Conservation (phyloP, 2,329 filamentous ascomycete species). For the Hypoxylon sp. region DNA sequence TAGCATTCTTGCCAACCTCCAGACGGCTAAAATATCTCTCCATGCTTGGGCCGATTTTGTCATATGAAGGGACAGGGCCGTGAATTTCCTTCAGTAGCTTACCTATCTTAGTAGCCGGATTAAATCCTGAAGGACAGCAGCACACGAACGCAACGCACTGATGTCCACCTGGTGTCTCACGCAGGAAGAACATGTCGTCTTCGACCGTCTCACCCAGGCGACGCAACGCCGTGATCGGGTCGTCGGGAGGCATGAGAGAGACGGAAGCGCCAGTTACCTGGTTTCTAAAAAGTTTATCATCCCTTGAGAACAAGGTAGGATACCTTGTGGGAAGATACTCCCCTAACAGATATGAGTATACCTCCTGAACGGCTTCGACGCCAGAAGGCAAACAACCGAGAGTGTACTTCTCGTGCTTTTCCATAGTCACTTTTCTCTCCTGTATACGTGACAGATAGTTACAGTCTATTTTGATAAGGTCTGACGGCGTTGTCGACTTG, state of each 20-base stretch:
- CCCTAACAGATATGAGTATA: constrained; percentile 64
- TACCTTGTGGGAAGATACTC: constrained; percentile 65
- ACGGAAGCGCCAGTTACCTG: constrained; percentile 53
- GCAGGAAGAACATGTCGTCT: constrained; percentile 68
- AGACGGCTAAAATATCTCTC: constrained; percentile 67
- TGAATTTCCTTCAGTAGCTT: constrained; percentile 66
- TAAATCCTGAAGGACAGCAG: constrained; percentile 68
- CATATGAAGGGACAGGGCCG: constrained; percentile 66
- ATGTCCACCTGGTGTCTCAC: constrained; percentile 60
- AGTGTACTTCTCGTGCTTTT: constrained; percentile 57
- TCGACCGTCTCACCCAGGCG: constrained; percentile 66
- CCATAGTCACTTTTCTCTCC: constrained; percentile 58
- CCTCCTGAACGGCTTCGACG: constrained; percentile 61
- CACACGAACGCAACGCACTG: constrained; percentile 64
- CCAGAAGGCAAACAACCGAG: constrained; percentile 61
- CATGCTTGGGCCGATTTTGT: constrained; percentile 69
- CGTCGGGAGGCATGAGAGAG: constrained; percentile 38
- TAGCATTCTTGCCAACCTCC: constrained; percentile 64
- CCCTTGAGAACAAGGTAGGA: constrained; percentile 62
- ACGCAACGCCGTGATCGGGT: constrained; percentile 55
- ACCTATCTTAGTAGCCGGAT: constrained; percentile 66
- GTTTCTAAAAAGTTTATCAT: constrained; percentile 58
- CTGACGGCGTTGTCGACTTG: constrained; percentile 60
- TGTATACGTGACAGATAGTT: constrained; percentile 64
- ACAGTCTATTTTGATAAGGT: constrained; percentile 67